Conservation (phyloP, 108 stramenopile genomes). For the Skeletonema tropicum region DNA sequence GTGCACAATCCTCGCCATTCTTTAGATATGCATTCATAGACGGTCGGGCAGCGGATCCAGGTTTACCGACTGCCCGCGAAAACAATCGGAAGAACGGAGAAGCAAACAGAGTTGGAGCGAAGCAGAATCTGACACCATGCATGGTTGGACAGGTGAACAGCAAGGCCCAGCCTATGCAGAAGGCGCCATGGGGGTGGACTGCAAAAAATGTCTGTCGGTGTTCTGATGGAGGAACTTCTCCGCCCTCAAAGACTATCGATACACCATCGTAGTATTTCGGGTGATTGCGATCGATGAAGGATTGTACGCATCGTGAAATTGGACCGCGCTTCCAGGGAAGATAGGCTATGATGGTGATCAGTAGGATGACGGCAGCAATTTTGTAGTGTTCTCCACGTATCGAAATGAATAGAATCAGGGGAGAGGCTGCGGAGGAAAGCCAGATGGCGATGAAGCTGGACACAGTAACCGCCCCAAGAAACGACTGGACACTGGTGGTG, state of each 20-base stretch:
- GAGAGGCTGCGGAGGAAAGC: slow-evolving; percentile 29
- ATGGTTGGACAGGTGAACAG: slow-evolving; percentile 39
- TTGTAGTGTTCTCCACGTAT: slow-evolving; percentile 13
- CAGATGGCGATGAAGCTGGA: slow-evolving; percentile 36
- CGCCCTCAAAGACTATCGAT: slow-evolving; percentile 41
- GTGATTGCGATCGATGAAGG: slow-evolving; percentile 22
- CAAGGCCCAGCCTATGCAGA: slow-evolving; percentile 62
- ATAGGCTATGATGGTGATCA: slow-evolving; percentile 47
- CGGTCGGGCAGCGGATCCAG: slow-evolving; percentile 49
- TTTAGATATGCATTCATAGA: slow-evolving; percentile 41
- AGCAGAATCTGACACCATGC: slow-evolving; percentile 58
- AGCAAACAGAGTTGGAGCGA: slow-evolving; percentile 55
- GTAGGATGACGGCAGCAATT: slow-evolving; percentile 20
- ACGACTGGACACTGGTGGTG: slow-evolving; percentile 16
- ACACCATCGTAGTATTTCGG: slow-evolving; percentile 38
- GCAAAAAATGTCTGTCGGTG: slow-evolving; percentile 53
- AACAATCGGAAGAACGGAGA: slow-evolving; percentile 68
- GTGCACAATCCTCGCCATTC: slow-evolving; percentile 43
- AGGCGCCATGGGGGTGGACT: slow-evolving; percentile 68
- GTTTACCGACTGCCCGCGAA: slow-evolving; percentile 42
- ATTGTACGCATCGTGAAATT: slow-evolving; percentile 17
- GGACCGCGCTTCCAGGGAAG: slow-evolving; percentile 54
- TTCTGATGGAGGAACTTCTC: slow-evolving; percentile 24
- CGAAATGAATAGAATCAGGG: slow-evolving; percentile 27
- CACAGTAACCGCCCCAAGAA: slow-evolving; percentile 24